These are phyloP conservation scores for Puccinia triticina DNA, from an alignment of 1,284 basidiomycete genomes.

Conservation along the genomic window DNA sequence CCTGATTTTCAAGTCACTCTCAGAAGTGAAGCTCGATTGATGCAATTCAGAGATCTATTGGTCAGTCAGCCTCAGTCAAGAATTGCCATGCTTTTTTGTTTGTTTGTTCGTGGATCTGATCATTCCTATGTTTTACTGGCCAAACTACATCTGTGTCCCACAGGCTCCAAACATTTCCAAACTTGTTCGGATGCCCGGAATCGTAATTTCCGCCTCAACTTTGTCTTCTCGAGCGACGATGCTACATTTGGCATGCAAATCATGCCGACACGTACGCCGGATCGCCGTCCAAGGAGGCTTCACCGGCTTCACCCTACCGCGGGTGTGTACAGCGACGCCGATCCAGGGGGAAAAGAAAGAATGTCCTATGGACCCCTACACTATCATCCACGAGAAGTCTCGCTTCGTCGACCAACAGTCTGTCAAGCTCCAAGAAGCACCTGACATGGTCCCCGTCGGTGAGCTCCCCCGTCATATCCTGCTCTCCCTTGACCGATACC, in stretches of 20 bases:
- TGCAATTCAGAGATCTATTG: constrained; percentile 90
- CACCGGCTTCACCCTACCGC: constrained; percentile 82
- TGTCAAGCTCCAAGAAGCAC: constrained; percentile 96
- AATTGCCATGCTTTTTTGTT: no score
- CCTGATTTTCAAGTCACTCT: constrained; percentile 88
- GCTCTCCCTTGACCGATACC: constrained; percentile 79
- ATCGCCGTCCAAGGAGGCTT: constrained; percentile 81
- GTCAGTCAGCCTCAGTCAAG: constrained; percentile 58
- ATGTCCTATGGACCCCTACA: constrained; percentile 92
- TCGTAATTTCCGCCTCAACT: constrained; percentile 95
- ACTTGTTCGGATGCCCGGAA: constrained; percentile 93
- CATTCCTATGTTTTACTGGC: background rate
- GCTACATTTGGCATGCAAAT: constrained; percentile 87
- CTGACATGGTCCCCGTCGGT: constrained; percentile 99
- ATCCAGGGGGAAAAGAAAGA: constrained; percentile 80
- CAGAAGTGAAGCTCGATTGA: constrained; percentile 83
- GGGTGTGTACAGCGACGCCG: constrained; percentile 75
- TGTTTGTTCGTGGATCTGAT: constrained; percentile 9
- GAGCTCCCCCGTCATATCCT: constrained; percentile 96
- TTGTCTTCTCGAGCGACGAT: constrained; percentile 90
- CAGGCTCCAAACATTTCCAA: constrained; percentile 89
- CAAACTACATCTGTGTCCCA: background rate
- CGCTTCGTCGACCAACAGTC: constrained; percentile 93
- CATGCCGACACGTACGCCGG: constrained; percentile 79
- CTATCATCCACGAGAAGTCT: constrained; percentile 93